These are phyloP conservation scores for Geotrichum klebahnii DNA, from an alignment of 1,139 yeast genomes.

Conservation along the genomic window DNA sequence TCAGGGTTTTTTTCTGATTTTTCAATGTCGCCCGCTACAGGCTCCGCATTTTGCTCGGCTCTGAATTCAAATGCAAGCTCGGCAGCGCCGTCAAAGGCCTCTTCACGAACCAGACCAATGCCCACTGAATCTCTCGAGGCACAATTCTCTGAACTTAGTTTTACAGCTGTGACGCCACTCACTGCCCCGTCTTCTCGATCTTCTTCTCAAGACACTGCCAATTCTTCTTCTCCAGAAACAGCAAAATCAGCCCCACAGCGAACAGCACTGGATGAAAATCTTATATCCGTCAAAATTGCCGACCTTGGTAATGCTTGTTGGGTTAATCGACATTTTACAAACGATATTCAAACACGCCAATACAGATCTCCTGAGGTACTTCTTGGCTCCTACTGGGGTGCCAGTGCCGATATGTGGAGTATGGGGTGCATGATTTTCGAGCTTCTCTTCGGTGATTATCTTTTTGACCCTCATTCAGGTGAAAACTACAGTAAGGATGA, in stretches of 20 bases:
- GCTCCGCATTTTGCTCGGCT: slow-evolving; percentile 19
- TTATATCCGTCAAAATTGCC: slow-evolving; percentile 62
- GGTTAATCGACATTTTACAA: slow-evolving; percentile 66
- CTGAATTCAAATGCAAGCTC: slow-evolving; percentile 20
- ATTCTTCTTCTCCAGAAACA: slow-evolving; percentile 21
- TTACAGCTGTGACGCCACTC: background rate
- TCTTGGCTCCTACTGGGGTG: slow-evolving; percentile 73
- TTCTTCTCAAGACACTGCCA: slow-evolving; percentile 15
- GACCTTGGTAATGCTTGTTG: slow-evolving; percentile 87
- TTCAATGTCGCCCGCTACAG: slow-evolving; percentile 26
- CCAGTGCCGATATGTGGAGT: slow-evolving; percentile 80
- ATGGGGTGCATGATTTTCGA: slow-evolving; percentile 78
- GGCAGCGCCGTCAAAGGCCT: slow-evolving; percentile 6
- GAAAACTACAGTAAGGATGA: slow-evolving; percentile 64
- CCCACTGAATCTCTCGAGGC: background rate
- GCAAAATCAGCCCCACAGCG: slow-evolving; percentile 21
- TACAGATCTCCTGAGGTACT: slow-evolving; percentile 78
- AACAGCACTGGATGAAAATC: slow-evolving; percentile 38
- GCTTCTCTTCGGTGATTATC: slow-evolving; percentile 75
- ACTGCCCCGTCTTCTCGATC: slow-evolving; percentile 20
- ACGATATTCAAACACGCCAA: slow-evolving; percentile 83
- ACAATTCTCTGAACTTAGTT: slow-evolving; percentile 3
- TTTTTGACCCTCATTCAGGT: slow-evolving; percentile 77
- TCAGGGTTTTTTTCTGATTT: slow-evolving; percentile 30
- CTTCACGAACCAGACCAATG: slow-evolving; percentile 9